Conservation (phyloP, 495 filamentous ascomycete genomes). For the Talaromyces wortmannii region DNA sequence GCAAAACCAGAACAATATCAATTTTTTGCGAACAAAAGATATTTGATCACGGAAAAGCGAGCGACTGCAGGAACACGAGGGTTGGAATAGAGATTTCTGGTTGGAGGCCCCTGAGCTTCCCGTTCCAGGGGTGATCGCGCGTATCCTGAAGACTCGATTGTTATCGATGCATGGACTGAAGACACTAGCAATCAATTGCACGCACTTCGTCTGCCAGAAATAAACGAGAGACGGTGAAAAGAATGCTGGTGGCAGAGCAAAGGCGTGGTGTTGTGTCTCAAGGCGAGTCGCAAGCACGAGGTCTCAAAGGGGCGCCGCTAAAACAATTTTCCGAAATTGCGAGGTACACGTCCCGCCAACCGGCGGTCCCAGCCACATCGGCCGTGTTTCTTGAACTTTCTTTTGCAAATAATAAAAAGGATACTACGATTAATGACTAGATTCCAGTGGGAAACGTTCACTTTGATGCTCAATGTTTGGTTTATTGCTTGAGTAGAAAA, state of each 20-base stretch:
- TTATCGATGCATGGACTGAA: neutral
- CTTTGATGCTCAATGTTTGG: too few species aligned
- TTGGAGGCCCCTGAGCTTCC: neutral
- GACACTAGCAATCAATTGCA: neutral
- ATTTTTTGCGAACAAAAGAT: neutral
- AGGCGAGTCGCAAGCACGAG: neutral
- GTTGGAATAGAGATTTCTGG: neutral
- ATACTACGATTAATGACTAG: too few species aligned
- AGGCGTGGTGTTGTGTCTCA: neutral
- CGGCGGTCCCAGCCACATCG: conserved; percentile 3
- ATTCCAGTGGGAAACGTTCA: too few species aligned
- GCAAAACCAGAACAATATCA: neutral
- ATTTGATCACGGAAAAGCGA: too few species aligned
- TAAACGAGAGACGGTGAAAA: neutral
- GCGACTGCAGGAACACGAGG: neutral
- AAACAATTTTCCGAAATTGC: conserved; percentile 5
- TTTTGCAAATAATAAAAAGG: too few species aligned
- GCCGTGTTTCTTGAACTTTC: neutral
- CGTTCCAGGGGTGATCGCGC: neutral
- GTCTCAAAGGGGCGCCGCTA: neutral
- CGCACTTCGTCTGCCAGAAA: neutral
- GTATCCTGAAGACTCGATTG: neutral
- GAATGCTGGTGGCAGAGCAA: neutral
- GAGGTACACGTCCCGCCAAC: neutral
- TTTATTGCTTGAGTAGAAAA: too few species aligned